Evolutionary conservation across 176 grass and related monocot genomes (phyloP).

Genomic region (Triticum dicoccoides): DNA sequence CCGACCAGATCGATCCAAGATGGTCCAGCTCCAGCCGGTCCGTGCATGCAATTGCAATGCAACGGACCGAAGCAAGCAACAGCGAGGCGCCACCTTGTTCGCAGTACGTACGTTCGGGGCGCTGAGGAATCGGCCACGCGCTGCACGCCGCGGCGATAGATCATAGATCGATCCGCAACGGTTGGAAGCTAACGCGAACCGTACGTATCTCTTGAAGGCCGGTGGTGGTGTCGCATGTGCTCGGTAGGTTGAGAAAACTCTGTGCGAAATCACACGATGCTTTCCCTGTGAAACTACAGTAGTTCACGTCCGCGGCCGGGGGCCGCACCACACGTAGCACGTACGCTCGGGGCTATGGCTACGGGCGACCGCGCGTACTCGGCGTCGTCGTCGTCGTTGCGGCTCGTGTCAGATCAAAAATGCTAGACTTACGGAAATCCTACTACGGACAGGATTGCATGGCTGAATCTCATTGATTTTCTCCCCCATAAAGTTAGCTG

Average conservation of each 20-base stretch:
- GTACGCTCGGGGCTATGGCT: too few relatives aligned
- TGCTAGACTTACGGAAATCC: too few relatives aligned
- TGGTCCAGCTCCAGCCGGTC: too few relatives aligned
- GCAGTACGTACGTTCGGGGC: not conserved
- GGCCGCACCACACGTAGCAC: too few relatives aligned
- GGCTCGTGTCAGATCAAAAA: not conserved
- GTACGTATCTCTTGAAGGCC: not conserved
- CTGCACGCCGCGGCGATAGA: not conserved
- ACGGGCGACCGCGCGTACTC: not conserved
- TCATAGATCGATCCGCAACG: too few relatives aligned
- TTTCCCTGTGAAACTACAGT: slow-evolving; percentile 5
- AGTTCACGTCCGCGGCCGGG: too few relatives aligned
- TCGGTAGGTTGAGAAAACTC: not conserved
- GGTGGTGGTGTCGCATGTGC: not conserved
- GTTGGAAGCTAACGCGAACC: not conserved
- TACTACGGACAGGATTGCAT: too few relatives aligned
- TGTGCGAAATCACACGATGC: not conserved
- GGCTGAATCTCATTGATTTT: too few relatives aligned
- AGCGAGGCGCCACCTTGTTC: not conserved
- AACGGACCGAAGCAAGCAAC: not conserved
- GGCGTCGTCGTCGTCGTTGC: not conserved
- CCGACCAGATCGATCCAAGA: too few relatives aligned
- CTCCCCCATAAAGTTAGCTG: too few relatives aligned
- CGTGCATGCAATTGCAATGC: too few relatives aligned
- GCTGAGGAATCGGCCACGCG: not conserved